These are phyloP conservation scores for Pulveroboletus frians DNA, from an alignment of 768 basidiomycete species.

Conservation along the genomic window DNA sequence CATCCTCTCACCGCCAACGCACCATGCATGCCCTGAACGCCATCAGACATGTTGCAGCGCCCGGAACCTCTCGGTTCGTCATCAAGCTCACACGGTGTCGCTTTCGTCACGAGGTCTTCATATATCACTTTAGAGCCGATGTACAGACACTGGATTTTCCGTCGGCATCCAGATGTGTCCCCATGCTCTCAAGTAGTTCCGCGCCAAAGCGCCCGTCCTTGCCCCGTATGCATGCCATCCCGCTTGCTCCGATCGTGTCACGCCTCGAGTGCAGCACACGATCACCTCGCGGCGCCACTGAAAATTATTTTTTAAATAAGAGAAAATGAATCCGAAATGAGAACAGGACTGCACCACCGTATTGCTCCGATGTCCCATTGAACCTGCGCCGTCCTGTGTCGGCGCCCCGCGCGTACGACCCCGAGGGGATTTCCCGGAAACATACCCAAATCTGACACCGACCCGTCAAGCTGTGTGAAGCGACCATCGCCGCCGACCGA, in stretches of 20 bases:
- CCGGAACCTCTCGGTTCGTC: neutral
- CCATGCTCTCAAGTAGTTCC: no score
- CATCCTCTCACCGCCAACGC: constrained; percentile 4
- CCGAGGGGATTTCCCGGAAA: constrained; percentile 1
- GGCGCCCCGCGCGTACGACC: neutral
- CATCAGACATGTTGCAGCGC: constrained; percentile 6
- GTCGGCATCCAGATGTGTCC: neutral
- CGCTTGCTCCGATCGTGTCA: neutral
- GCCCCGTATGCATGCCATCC: no score
- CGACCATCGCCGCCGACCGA: constrained; percentile 10
- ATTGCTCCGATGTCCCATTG: constrained; percentile 7
- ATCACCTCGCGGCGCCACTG: neutral
- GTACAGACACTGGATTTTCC: neutral
- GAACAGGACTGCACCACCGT: neutral
- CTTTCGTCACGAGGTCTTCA: neutral
- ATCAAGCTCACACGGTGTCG: neutral
- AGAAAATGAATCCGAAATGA: neutral
- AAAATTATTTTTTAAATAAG: neutral
- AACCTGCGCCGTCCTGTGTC: neutral
- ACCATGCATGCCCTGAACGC: neutral
- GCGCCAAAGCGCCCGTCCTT: no score
- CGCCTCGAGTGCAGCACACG: constrained; percentile 4
- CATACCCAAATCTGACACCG: neutral
- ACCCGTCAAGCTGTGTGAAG: neutral
- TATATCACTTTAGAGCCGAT: neutral